These are phyloP conservation scores for Suillus subluteus DNA, from an alignment of 768 basidiomycete genomes.

Conservation along the genomic window DNA sequence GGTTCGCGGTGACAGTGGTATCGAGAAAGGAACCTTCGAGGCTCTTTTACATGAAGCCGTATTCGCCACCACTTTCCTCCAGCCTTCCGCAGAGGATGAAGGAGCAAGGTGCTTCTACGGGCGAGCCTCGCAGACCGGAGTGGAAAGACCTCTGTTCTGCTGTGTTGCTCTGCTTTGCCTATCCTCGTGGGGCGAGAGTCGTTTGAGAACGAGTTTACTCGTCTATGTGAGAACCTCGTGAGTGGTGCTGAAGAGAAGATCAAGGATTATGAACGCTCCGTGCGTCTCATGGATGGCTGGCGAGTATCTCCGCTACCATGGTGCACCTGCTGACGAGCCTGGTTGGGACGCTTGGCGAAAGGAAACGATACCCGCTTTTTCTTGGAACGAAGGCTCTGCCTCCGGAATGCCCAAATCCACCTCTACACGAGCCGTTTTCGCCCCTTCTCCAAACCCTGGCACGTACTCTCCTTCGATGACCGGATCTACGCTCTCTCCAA, in stretches of 20 bases:
- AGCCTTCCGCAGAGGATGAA: slow-evolving; percentile 20
- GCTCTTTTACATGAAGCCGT: slow-evolving; percentile 82
- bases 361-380: slow-evolving; percentile 51
- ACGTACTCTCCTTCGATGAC: slow-evolving; percentile 27
- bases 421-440: slow-evolving; percentile 58
- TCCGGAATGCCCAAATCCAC: slow-evolving; percentile 45
- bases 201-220: slow-evolving; percentile 72
- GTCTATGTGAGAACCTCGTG: slow-evolving; percentile 68
- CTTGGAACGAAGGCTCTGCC: slow-evolving; percentile 25
- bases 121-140: slow-evolving; percentile 21
- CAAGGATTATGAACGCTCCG: slow-evolving; percentile 40
- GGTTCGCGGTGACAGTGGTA: slow-evolving; percentile 40
- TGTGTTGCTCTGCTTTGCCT: slow-evolving; percentile 64
- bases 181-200: slow-evolving; percentile 51
- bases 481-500: slow-evolving; percentile 39
- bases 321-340: slow-evolving; percentile 48
- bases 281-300: slow-evolving; percentile 67
- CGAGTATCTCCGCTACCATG: slow-evolving; percentile 66
- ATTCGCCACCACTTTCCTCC: slow-evolving; percentile 70
- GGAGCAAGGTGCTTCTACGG: slow-evolving; percentile 3
- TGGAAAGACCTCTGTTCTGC: slow-evolving; percentile 72
- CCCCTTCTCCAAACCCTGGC: slow-evolving; percentile 49
- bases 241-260: slow-evolving; percentile 50
- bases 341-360: slow-evolving; percentile 64
- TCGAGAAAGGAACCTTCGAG: slow-evolving; percentile 74